Evolutionary conservation across 345 rosid genomes (phyloP), one percentile per base, ranked within the genome.

Genomic region (Salix arbutifolia): DNA sequence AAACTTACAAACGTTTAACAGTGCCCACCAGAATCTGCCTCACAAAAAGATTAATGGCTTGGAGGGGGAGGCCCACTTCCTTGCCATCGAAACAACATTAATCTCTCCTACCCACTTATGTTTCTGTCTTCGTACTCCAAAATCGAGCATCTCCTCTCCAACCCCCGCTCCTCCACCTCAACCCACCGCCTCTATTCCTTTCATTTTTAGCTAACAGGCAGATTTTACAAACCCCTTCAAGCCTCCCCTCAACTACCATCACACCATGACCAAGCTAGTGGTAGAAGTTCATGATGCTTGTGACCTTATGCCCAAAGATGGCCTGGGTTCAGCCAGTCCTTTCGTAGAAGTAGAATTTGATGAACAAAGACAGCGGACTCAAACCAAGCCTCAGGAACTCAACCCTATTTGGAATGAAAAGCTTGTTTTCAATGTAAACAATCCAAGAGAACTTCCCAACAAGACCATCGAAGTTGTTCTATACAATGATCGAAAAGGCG

Each of bases 241-340:
- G 35, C 65, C 18, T 26, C 19, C 28, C 33, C n/a, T 23, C 37
- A 35, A 40, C 28, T 9, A 25, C 38, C 56, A 25, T 7, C 56
- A 69, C 73, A 65, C 80, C 87, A 95, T 93, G 97, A 82, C 84
- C 37, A 89, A 86, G 77, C 87, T 95, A 28, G 90, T 91, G 0
- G 97, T 93, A 4, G 93, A 91, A 86, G 90, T 95, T 35, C 81
- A 84, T 18, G 92, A 87, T 72, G 98, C 97, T n/a, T 82, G 85
- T 52, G 94, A 89, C 77, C 91, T 95, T 26, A 90, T 84, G 89
- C 93, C 96, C 2, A 93, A 89, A 84, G 96, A 93, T 67, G 94
- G 96, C 0, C 92, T 91, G 31, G 98, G 96, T 67, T 90, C 96
- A 5, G 91, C 96, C 6, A 89, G 88, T 77, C 89, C 96, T 0